phyloP scores from a whole-genome alignment of 1,284 basidiomycete species.

The Leccinum griseonigrum region DNA sequence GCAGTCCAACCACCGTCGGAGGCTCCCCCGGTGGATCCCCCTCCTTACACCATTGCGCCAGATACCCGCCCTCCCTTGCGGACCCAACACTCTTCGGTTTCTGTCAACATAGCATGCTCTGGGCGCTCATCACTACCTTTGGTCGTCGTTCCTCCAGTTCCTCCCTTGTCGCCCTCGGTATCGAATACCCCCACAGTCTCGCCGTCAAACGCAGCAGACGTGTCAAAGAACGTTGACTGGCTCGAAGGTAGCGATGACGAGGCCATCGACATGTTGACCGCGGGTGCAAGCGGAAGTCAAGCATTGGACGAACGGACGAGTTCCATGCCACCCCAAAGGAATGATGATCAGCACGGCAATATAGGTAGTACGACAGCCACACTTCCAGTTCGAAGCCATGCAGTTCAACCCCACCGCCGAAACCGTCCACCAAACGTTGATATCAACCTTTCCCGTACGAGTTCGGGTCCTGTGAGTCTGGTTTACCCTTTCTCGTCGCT shows the following conservation, averaged over 20 bases:
- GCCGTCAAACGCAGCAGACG: constrained; percentile 19
- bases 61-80: constrained; percentile 26
- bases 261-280: constrained; percentile 75
- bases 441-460: constrained; percentile 45
- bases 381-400: constrained; percentile 33
- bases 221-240: constrained; percentile 64
- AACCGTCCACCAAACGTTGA: constrained; percentile 65
- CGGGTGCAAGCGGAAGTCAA: constrained; percentile 73
- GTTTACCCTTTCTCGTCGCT: constrained; percentile 59
- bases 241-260: constrained; percentile 74
- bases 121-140: constrained; percentile 51
- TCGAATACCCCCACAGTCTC: constrained; percentile 15
- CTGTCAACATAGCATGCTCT: constrained; percentile 28
- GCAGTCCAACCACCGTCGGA: constrained; percentile 34
- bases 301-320: constrained; percentile 80
- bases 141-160: constrained; percentile 54
- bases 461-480: constrained; percentile 35
- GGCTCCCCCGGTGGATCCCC: constrained; percentile 25
- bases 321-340: constrained; percentile 37
- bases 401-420: constrained; percentile 40
- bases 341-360: constrained; percentile 13
- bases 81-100: constrained; percentile 27
- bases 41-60: constrained; percentile 27
- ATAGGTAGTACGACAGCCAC: constrained; percentile 15
- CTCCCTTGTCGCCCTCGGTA: constrained; percentile 37